Conservation (phyloP, 768 basidiomycete genomes). For the Omphalotus guepiniiformis region DNA sequence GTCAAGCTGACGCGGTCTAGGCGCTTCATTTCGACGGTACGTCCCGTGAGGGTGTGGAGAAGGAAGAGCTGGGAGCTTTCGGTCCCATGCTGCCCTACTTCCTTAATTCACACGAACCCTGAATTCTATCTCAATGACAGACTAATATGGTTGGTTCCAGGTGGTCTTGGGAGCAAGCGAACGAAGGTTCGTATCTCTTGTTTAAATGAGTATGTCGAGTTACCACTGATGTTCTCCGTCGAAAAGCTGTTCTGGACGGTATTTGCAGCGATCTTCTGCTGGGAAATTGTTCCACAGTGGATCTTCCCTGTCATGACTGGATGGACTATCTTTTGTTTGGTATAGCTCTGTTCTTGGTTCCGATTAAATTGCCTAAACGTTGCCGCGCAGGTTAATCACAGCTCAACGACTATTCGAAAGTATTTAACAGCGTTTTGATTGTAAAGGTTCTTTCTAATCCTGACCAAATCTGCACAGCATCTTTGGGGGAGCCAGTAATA, state of each 20-base stretch:
- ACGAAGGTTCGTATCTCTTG: no score
- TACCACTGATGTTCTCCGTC: no score
- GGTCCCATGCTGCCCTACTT: no score
- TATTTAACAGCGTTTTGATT: no score
- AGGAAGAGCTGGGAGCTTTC: no score
- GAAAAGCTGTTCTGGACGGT: constrained; percentile 40
- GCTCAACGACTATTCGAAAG: constrained; percentile 25
- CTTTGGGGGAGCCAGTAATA: constrained; percentile 33
- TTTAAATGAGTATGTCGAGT: no score
- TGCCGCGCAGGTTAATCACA: constrained; percentile 11
- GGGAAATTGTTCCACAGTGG: constrained; percentile 37
- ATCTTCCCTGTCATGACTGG: constrained; percentile 26
- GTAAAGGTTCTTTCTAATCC: no score
- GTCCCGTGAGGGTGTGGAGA: no score
- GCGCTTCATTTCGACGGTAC: constrained; percentile 32
- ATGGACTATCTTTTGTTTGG: constrained; percentile 30
- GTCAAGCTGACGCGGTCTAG: constrained; percentile 25
- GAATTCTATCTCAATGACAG: no score
- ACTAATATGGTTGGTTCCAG: no score
- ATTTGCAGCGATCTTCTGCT: constrained; percentile 28
- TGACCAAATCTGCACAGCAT: no score
- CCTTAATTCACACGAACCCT: no score
- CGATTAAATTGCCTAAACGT: constrained; percentile 1
- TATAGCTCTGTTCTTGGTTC: constrained; percentile 9
- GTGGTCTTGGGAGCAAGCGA: constrained; percentile 31